These are phyloP conservation scores for Liriodendron chinense DNA, from an alignment of 164 flowering plant species.

Conservation along the genomic window DNA sequence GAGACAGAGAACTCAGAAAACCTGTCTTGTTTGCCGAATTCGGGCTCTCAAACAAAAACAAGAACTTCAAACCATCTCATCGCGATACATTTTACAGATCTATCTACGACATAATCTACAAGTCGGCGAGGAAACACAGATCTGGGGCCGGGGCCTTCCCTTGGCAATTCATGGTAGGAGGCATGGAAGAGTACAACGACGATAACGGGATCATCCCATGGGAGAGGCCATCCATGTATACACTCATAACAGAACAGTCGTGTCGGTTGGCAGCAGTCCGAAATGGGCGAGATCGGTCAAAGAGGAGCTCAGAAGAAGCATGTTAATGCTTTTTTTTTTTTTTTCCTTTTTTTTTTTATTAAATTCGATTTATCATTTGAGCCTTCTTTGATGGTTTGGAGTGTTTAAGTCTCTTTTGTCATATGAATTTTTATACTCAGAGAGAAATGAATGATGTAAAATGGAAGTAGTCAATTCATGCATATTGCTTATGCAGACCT, in stretches of 20 bases:
- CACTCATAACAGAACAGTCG: conserved; percentile 57
- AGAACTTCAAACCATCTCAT: conserved; percentile 47
- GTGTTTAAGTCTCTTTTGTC: background rate
- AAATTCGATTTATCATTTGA: background rate
- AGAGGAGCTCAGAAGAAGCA: background rate
- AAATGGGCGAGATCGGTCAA: conserved; percentile 15
- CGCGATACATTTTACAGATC: conserved; percentile 52
- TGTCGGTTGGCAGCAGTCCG: conserved; percentile 54
- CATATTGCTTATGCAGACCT: background rate
- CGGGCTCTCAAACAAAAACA: conserved; percentile 58
- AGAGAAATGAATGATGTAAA: conserved; percentile 1
- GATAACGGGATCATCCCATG: conserved; percentile 76
- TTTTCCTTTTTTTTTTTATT: background rate
- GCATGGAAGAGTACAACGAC: conserved; percentile 78
- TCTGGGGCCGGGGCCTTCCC: conserved; percentile 76
- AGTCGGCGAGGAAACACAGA: conserved; percentile 58
- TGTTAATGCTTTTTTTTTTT: background rate
- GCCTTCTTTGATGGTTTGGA: background rate
- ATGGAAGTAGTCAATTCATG: background rate
- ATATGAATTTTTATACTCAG: background rate
- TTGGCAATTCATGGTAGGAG: conserved; percentile 82
- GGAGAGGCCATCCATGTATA: conserved; percentile 48
- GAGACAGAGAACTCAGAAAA: conserved; percentile 66
- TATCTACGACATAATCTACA: conserved; percentile 49
- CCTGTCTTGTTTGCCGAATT: conserved; percentile 84